Evolutionary conservation across 1,139 yeast species (phyloP), one percentile per base, ranked within the genome.

Genomic region (Kurtzmaniella natalensis): DNA sequence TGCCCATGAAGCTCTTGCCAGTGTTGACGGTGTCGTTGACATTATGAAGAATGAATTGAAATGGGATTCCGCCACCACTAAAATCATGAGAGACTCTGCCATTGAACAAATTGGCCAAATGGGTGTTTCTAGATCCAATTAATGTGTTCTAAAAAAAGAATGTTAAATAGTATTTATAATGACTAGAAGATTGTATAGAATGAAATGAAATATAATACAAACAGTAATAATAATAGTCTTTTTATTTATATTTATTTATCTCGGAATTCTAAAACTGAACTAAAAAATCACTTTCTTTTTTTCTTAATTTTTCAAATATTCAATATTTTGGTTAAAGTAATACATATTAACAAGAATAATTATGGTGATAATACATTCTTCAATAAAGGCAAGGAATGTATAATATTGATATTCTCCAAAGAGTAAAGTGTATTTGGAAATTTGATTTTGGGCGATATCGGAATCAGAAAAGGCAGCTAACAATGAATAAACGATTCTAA

Each of bases 1-100:
- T 62, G 87, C 94, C 31, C 78, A 79, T 57, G 92, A 85, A 47
- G 95, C 97, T 19, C 64, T 80, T 44, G 71, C 65, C 39, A 86
- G 94, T 9, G 80, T 89, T 36, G 95, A 88, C 42, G 83, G 83
- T 41, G 95, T 89, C 30, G 88, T 86, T 37, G 85, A 83, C 48
- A 72, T 87, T 42, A 84, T 89, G 94, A 86, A 79, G 47, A 65
- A 75, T 36, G 94, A 85, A 57, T 71, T 84, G 42, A 63, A 74
- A 31, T 89, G 97, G 97, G 75, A 73, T 48, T 61, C 66, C 22
- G 70, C 62, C 28, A 76, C 79, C 42, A 75, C 83, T 56, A 63
- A 69, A 33, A 60, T 64, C 47, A 84, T 85, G 68, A 61, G 65
- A 38, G 54, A 53, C 32, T 71, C 72, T 37, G 74, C 88, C 29